Base-by-base conservation (phyloP, 441 rosid species). In the Gossypium schwendimanii region DNA sequence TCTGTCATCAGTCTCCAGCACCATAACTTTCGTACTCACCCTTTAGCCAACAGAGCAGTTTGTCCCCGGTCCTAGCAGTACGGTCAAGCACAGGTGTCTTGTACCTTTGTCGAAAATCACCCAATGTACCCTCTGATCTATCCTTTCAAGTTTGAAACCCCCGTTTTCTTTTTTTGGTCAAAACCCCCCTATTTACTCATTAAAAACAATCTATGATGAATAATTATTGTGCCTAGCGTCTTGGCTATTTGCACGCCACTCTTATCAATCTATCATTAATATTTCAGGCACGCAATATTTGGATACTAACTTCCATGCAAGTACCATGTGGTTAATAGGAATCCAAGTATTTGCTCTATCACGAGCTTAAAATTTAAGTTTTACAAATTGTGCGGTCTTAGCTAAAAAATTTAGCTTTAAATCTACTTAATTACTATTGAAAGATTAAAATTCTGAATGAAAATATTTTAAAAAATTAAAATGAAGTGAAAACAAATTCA, bases 51-150 rank as follows among this genome's bases (percentile, higher is more conserved):
- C 76, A 47, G 23, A 55, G 41, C 80, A 60, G 59, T 66, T 53
- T 66, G 63, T 70, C 70, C 11, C 17, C 68, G 69, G 49, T 73
- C 24, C 74, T 49, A 12, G 9, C 6, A 71, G 54, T 73, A 70
- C 78, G 69, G 69, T 20, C 73, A n/a, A 68, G 73, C 78, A 75
- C 84, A 44, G 23, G 44, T 76, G 80, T 77, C 74, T 45, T 64
- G 31, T 52, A n/a, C 65, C 39, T 70, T 33, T 7, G 8, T 8
- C 0, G 44, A 39, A 39, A 39, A 39, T 8, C 11, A 39, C 11
- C 11, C 11, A 39, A 39, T 39, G 44, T 39, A 39, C 44, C 44
- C 44, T 39, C 44, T 39, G 44, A 39, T 39, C 44, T 39, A 39
- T 39, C 44, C 44, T 39, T 39, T 39, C 44, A 8, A 39, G 44